Percentiles rank a stretch among this genome's conserved stretches.
Evolutionary conservation across 106 monocot genomes (phyloP).

Genomic region (Dendrobium officinale): DNA sequence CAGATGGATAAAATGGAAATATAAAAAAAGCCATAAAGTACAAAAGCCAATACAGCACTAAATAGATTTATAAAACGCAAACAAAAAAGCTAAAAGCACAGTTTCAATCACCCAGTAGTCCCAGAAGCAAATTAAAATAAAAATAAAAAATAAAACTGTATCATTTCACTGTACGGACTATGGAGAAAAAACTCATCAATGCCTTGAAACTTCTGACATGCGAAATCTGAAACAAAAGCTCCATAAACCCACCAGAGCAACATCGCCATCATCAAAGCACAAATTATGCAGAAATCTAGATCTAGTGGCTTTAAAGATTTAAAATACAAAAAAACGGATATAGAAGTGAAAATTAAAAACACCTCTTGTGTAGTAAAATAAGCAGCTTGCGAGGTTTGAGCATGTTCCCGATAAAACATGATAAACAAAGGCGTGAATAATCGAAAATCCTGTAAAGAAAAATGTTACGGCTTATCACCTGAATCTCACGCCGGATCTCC

Average conservation of each 20-base stretch:
- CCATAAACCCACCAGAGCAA: neutral
- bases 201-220: neutral
- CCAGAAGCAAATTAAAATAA: neutral
- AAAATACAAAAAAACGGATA: neutral
- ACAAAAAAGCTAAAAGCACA: neutral
- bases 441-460: neutral
- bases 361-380: neutral
- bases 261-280: neutral
- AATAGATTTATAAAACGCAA: neutral
- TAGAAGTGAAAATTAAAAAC: neutral
- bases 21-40: neutral
- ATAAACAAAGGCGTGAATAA: neutral
- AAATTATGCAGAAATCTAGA: neutral
- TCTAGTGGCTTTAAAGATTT: neutral
- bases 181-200: neutral
- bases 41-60: neutral
- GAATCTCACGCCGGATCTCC: conserved; percentile 68
- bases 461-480: conserved; percentile 26
- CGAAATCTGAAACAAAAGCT: neutral
- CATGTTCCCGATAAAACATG: neutral
- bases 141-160: no score
- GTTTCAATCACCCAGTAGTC: neutral
- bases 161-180: neutral
- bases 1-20: neutral
- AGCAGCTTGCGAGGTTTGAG: neutral